A percentile compares a stretch with the other conserved stretches of the same genome.
phyloP scores from a whole-genome alignment of 2,329 filamentous ascomycete species.

The Cercospora sesami region DNA sequence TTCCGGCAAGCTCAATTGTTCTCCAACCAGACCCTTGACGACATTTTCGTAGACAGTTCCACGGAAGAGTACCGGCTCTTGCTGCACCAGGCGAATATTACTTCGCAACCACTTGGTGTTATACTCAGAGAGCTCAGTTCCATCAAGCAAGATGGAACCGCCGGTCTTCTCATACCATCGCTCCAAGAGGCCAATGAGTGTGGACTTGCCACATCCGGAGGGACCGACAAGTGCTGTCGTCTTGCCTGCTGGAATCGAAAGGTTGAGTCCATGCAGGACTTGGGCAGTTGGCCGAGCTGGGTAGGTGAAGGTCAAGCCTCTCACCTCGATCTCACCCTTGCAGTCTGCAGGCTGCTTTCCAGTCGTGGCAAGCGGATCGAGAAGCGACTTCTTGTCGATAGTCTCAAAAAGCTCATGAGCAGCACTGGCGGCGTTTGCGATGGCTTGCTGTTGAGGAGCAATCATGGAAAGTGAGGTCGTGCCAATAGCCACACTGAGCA shows the following conservation, averaged over 20 bases:
- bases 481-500: slow-evolving; percentile 39
- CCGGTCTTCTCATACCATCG: slow-evolving; percentile 37
- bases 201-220: slow-evolving; percentile 43
- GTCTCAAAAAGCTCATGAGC: slow-evolving; percentile 46
- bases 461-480: slow-evolving; percentile 43
- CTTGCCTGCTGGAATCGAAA: slow-evolving; percentile 44
- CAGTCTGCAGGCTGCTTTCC: slow-evolving; percentile 31
- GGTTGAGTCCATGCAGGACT: slow-evolving; percentile 41
- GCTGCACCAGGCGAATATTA: slow-evolving; percentile 39
- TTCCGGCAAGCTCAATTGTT: slow-evolving; percentile 40
- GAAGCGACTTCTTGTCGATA: slow-evolving; percentile 44
- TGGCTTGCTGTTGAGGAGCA: slow-evolving; percentile 44
- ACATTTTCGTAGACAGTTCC: slow-evolving; percentile 43
- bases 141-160: slow-evolving; percentile 40
- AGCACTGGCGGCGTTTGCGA: slow-evolving; percentile 47
- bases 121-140: slow-evolving; percentile 32
- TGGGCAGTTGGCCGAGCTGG: slow-evolving; percentile 49
- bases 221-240: slow-evolving; percentile 49
- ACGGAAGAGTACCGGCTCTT: slow-evolving; percentile 41
- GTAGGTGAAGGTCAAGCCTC: slow-evolving; percentile 70
- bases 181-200: slow-evolving; percentile 40
- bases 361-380: slow-evolving; percentile 41
- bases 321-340: slow-evolving; percentile 58
- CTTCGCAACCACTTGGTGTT: slow-evolving; percentile 40
- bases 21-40: slow-evolving; percentile 38